Evolutionary conservation across 371 early-diverging fungal genomes (phyloP), one percentile per base, ranked within the genome.

Genomic region (Conidiobolus incongruus): DNA sequence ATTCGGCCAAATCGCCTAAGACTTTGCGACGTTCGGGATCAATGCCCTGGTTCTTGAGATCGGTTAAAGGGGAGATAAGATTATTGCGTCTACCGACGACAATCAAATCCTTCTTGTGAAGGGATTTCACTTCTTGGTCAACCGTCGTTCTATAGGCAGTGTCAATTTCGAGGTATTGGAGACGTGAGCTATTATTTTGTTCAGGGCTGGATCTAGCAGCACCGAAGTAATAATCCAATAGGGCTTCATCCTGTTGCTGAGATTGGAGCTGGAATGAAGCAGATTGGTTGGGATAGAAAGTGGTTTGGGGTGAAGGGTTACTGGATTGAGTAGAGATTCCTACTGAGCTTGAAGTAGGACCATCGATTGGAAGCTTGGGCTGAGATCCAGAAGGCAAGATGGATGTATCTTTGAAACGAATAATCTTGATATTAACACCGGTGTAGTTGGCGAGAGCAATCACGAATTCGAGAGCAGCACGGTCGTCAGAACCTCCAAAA

Each of bases 401-500:
- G 32, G 12, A 31, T 33, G 24, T 6, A 33, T 31, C 7, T 20
- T 31, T 1, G 13, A 22, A 30, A 36, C 21, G 12, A 54, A 34
- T 46, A 19, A 61, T 50, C 22, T 47, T 29, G 5, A 50, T 39
- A 15, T 38, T 45, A 5, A 60, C 52, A 4, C 54, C 29, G 13
- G 64, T 38, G 38, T 53, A 38, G 19, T 50, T 48, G 34, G 62
- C 49, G 40, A 68, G 46, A 12, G 49, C 47, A 3, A 53, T 22
- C 5, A 51, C 54, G 28, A 63, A 50, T 0, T 35, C 22, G 3
- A 62, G 32, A 0, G 75, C 72, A 35, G 61, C 62, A 34, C 70
- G 54, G 54, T 78, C 77, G 47, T 78, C 77, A 0, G 45, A 42
- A 3, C 72, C 70, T 19, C 77, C 77, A 42, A 69, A 62, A 60